Conservation (phyloP, 176 grass and related monocot genomes). For the Olyra latifolia region DNA sequence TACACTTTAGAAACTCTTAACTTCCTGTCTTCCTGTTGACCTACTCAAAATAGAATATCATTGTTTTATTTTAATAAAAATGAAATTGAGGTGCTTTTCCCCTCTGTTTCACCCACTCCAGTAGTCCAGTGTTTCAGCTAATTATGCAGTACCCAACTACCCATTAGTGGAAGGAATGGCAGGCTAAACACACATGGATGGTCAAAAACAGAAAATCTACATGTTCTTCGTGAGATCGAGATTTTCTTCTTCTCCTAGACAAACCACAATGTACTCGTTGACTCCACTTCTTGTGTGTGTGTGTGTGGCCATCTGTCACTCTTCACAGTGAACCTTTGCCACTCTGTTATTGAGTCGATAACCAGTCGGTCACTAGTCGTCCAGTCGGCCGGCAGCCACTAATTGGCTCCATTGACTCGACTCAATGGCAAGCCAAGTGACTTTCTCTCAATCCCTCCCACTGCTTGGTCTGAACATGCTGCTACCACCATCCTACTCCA, state of each 20-base stretch:
- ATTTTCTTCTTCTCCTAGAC: not conserved
- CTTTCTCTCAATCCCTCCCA: too few species aligned
- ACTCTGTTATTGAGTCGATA: too few species aligned
- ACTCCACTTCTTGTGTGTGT: not conserved
- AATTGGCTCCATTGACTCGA: too few species aligned
- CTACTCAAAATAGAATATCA: not conserved
- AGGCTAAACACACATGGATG: too few species aligned
- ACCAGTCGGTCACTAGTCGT: too few species aligned
- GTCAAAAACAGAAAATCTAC: not conserved
- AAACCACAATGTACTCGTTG: not conserved
- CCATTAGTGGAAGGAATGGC: too few species aligned
- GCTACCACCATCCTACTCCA: too few species aligned
- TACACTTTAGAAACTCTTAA: too few species aligned
- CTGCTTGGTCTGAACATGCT: too few species aligned
- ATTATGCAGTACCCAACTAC: not conserved
- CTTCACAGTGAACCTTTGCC: not conserved
- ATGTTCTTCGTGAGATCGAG: not conserved
- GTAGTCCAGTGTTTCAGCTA: not conserved
- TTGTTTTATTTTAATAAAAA: not conserved
- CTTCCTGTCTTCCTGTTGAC: not conserved
- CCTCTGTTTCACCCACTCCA: not conserved
- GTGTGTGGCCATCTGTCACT: not conserved
- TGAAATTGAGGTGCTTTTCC: not conserved
- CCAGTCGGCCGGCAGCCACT: too few species aligned
- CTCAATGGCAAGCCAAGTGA: too few species aligned